These are phyloP conservation scores for Pseudocercospora crystallina DNA, from an alignment of 2,329 filamentous ascomycete genomes.

Conservation along the genomic window DNA sequence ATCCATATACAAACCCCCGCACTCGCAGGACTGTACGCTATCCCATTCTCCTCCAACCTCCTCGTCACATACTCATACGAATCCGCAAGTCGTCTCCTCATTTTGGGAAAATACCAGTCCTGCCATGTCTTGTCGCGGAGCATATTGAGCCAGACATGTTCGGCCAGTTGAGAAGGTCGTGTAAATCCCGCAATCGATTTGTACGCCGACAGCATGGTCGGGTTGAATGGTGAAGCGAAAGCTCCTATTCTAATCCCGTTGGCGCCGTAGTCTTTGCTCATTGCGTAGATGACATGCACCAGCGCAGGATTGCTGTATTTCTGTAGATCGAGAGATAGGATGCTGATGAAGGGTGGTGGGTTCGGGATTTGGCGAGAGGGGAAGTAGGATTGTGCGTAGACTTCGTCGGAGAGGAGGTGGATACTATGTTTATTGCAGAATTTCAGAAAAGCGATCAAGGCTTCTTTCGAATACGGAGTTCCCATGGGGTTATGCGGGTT, in stretches of 20 bases:
- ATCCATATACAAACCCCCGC: constrained; percentile 6
- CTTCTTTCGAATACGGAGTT: constrained; percentile 1
- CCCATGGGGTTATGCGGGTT: constrained; percentile 12
- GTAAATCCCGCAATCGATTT: constrained; percentile 6
- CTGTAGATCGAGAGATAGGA: constrained; percentile 4
- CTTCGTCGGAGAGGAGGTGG: constrained; percentile 8
- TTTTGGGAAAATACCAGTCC: constrained; percentile 1
- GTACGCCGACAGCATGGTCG: constrained; percentile 2
- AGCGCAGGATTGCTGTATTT: constrained; percentile 6
- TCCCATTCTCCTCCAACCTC: not conserved
- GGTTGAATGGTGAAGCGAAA: constrained; percentile 9
- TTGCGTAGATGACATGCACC: constrained; percentile 8
- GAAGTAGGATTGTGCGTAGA: constrained; percentile 7
- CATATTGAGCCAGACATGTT: constrained; percentile 6
- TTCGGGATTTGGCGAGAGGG: not conserved
- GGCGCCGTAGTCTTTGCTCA: constrained; percentile 6
- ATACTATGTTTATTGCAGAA: constrained; percentile 10
- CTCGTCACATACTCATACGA: constrained; percentile 2
- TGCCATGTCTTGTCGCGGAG: not conserved
- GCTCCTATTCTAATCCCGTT: constrained; percentile 4
- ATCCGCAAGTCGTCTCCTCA: constrained; percentile 1
- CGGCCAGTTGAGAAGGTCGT: constrained; percentile 5
- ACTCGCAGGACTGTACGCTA: constrained; percentile 1
- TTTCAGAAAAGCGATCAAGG: not conserved
- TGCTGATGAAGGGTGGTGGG: not conserved